These are phyloP conservation scores for Populus tremula DNA, from an alignment of 345 rosid species.

Conservation along the genomic window DNA sequence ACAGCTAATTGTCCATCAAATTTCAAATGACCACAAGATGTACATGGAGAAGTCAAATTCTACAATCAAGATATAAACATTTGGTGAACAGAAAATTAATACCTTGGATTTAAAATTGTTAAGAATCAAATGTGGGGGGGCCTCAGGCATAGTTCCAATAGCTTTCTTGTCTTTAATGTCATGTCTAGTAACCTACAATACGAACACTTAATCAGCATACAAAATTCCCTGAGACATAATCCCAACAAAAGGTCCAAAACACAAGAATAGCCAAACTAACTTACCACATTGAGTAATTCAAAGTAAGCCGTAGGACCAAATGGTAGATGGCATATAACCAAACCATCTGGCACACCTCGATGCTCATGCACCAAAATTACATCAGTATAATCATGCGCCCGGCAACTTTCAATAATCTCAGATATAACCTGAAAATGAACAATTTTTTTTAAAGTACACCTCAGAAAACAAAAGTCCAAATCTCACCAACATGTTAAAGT, in stretches of 20 bases:
- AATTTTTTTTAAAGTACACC: neutral
- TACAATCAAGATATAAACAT: neutral
- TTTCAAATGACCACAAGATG: neutral
- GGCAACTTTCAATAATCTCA: constrained; percentile 85
- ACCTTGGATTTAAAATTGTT: constrained; percentile 80
- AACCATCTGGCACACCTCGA: constrained; percentile 88
- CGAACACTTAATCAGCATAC: constrained; percentile 6
- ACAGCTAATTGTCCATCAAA: neutral
- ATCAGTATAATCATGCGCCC: constrained; percentile 85
- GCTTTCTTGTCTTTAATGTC: constrained; percentile 72
- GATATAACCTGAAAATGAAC: constrained; percentile 61
- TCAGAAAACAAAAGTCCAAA: too few relatives aligned
- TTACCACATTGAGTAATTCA: constrained; percentile 79
- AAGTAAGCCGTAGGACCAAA: constrained; percentile 96
- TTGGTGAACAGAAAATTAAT: neutral
- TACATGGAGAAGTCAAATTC: neutral
- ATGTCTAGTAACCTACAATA: constrained; percentile 81
- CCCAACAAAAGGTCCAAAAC: neutral
- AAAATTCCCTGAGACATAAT: constrained; percentile 2
- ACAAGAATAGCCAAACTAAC: constrained; percentile 31
- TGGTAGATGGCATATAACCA: constrained; percentile 81
- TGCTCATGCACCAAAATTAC: constrained; percentile 84
- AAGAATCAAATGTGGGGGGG: constrained; percentile 81
- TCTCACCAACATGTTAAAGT: neutral
- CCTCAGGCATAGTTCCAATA: constrained; percentile 87